These are phyloP conservation scores for Podospora bellae-mahoneyi DNA, from an alignment of 495 filamentous ascomycete species.

Conservation along the genomic window DNA sequence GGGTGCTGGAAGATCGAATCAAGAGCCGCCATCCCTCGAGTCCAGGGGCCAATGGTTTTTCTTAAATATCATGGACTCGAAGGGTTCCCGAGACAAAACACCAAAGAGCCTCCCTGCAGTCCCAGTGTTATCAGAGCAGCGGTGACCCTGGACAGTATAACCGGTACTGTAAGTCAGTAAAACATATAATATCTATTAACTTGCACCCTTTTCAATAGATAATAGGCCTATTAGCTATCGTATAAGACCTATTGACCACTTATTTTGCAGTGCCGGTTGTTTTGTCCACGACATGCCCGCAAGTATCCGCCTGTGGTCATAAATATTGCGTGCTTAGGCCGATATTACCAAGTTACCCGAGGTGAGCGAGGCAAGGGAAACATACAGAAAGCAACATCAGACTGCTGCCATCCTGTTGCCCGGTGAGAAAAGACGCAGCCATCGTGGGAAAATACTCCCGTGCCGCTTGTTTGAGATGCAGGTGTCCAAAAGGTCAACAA, in stretches of 20 bases:
- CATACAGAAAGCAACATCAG: not conserved
- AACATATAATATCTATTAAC: too few relatives aligned
- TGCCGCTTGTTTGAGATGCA: constrained; percentile 2
- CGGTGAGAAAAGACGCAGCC: not conserved
- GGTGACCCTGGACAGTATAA: too few relatives aligned
- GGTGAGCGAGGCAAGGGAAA: not conserved
- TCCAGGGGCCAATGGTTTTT: not conserved
- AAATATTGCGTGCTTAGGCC: not conserved
- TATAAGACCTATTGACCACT: too few relatives aligned
- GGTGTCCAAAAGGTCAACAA: not conserved
- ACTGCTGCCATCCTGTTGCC: not conserved
- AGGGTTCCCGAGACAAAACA: not conserved
- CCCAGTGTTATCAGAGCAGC: not conserved
- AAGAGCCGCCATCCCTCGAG: not conserved
- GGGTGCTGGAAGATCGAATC: not conserved
- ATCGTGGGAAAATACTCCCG: not conserved
- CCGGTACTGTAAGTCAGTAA: too few relatives aligned
- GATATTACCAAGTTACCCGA: not conserved
- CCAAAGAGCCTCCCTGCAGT: not conserved
- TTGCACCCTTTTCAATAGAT: too few relatives aligned
- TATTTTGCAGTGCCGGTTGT: too few relatives aligned
- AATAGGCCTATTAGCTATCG: too few relatives aligned
- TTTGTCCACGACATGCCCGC: not conserved
- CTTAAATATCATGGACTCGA: not conserved
- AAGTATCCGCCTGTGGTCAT: not conserved